phyloP scores from a whole-genome alignment of 225 moss, liverwort and hornwort genomes.

The Pseudisothecium myosuroides region DNA sequence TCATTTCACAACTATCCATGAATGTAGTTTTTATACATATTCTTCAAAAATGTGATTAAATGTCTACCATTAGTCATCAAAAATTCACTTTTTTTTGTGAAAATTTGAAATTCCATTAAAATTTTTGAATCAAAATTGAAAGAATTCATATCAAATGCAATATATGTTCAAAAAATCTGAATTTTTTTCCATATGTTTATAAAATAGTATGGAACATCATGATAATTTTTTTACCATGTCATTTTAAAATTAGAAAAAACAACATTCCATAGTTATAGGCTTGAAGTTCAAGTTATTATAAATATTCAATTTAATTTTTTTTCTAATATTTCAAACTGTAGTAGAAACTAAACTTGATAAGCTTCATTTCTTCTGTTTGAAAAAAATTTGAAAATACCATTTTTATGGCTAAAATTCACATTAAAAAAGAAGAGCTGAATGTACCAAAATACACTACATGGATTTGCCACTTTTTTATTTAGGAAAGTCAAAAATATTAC shows the following conservation, averaged over 20 bases:
- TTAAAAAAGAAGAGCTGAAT: no score
- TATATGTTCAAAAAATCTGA: not conserved
- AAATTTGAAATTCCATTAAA: not conserved
- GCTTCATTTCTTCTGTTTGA: not conserved
- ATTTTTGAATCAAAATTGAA: not conserved
- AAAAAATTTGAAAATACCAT: not conserved
- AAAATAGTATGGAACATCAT: no score
- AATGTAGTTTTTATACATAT: not conserved
- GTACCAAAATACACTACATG: accelerated
- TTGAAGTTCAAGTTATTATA: not conserved
- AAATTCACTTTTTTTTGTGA: not conserved
- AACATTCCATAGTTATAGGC: not conserved
- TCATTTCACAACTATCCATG: not conserved
- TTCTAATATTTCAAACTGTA: not conserved
- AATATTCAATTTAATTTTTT: not conserved
- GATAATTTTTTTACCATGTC: not conserved
- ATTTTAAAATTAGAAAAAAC: not conserved
- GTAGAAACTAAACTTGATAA: not conserved
- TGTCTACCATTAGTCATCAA: not conserved
- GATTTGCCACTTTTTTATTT: no score
- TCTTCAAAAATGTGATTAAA: not conserved
- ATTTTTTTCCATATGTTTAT: accelerated
- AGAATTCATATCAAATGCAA: not conserved
- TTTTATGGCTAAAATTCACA: not conserved
- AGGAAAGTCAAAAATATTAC: not conserved